Conservation (phyloP, 2,329 filamentous ascomycete species). For the Ascomycota sp. region DNA sequence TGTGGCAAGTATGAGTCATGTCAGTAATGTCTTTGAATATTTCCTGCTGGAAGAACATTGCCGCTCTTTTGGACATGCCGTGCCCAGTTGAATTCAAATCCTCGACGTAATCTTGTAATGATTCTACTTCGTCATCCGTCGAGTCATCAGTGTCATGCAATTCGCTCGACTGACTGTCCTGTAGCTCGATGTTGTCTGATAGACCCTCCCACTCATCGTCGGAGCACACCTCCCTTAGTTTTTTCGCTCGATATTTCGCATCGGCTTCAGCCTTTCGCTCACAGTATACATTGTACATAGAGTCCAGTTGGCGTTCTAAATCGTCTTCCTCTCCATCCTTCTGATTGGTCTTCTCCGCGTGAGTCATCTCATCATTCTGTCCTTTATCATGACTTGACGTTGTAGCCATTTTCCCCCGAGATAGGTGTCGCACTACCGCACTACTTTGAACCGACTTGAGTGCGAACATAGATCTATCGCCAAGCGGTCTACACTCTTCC, state of each 20-base stretch:
- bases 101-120: constrained; percentile 17
- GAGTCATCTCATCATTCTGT: constrained; percentile 26
- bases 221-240: constrained; percentile 57
- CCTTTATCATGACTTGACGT: constrained; percentile 35
- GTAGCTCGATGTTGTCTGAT: constrained; percentile 39
- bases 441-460: constrained; percentile 66
- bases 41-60: constrained; percentile 83
- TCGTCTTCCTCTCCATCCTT: constrained; percentile 62
- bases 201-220: constrained; percentile 90
- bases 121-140: constrained; percentile 13
- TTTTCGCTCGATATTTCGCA: constrained; percentile 79
- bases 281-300: constrained; percentile 70
- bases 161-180: constrained; percentile 31
- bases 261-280: constrained; percentile 61
- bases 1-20: constrained; percentile 23
- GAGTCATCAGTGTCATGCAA: constrained; percentile 34
- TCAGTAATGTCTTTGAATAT: constrained; percentile 73
- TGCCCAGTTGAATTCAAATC: constrained; percentile 22
- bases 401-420: constrained; percentile 58
- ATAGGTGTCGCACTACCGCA: constrained; percentile 38
- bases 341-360: constrained; percentile 20
- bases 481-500: constrained; percentile 61
- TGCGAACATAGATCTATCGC: constrained; percentile 69
- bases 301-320: constrained; percentile 69
- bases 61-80: constrained; percentile 60